phyloP scores from a whole-genome alignment of 495 filamentous ascomycete genomes.

The Penicillium daleae region DNA sequence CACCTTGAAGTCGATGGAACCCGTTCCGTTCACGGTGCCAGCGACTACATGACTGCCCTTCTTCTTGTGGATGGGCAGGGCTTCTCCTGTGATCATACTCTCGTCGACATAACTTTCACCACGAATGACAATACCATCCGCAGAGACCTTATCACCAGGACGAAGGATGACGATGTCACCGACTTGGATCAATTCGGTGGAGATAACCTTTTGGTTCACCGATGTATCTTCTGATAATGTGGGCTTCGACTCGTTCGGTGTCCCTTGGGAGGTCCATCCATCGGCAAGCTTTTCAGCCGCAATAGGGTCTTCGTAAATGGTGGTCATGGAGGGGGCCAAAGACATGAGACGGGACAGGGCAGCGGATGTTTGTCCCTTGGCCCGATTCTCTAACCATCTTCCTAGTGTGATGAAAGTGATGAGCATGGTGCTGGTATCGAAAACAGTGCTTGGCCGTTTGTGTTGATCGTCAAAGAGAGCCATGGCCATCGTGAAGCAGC shows the following conservation, averaged over 20 bases:
- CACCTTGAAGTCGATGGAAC: conserved; percentile 89
- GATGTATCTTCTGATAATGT: conserved; percentile 55
- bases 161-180: conserved; percentile 91
- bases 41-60: conserved; percentile 82
- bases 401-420: conserved; percentile 95
- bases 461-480: conserved; percentile 73
- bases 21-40: conserved; percentile 95
- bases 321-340: conserved; percentile 93
- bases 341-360: conserved; percentile 96
- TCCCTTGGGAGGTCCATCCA: conserved; percentile 57
- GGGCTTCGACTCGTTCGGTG: conserved; percentile 46
- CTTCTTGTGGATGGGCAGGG: conserved; percentile 87
- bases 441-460: conserved; percentile 79
- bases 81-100: conserved; percentile 98
- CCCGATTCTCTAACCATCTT: conserved; percentile 89
- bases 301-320: conserved; percentile 96
- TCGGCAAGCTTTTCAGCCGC: conserved; percentile 89
- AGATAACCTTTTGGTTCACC: conserved; percentile 76
- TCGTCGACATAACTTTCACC: conserved; percentile 96
- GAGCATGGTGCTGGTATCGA: conserved; percentile 98
- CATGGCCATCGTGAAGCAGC: conserved; percentile 83
- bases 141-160: conserved; percentile 95
- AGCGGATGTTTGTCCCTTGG: conserved; percentile 95
- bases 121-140: conserved; percentile 83
- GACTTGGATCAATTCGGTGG: conserved; percentile 93